These are phyloP conservation scores for Malus hybrid DNA, from an alignment of 331 rosid genomes.

Conservation along the genomic window DNA sequence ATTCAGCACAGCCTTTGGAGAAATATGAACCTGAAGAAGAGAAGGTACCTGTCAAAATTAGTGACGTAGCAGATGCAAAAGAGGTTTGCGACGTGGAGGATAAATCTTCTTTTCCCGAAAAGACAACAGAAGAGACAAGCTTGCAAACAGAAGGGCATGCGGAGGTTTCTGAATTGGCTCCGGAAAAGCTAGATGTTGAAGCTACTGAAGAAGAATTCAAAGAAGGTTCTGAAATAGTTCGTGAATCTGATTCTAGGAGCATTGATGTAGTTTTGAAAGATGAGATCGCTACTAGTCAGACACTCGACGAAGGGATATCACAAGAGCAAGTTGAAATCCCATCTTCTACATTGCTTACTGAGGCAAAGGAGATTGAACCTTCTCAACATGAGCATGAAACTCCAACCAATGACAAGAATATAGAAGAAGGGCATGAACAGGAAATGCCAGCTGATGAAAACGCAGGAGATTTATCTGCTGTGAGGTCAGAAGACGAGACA, in stretches of 20 bases:
- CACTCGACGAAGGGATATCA: background rate
- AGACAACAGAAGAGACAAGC: constrained; percentile 1
- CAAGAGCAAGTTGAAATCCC: background rate
- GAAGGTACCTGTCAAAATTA: background rate
- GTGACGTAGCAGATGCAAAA: background rate
- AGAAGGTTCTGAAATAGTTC: background rate
- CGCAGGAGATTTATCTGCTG: too few relatives aligned
- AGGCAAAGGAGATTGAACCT: background rate
- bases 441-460: too few relatives aligned
- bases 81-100: background rate
- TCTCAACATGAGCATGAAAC: background rate
- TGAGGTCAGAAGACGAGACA: background rate
- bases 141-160: constrained; percentile 4
- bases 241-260: background rate
- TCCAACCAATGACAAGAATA: too few relatives aligned
- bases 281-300: background rate
- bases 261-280: background rate
- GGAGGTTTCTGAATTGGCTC: background rate
- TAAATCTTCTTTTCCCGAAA: background rate
- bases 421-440: too few relatives aligned
- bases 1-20: background rate
- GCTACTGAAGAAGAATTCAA: background rate
- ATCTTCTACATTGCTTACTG: background rate
- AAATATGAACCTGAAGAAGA: background rate
- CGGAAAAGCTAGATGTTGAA: background rate